Evolutionary conservation across 2,329 filamentous ascomycete genomes (phyloP).

Genomic region (Cucurbitaria berberidis): DNA sequence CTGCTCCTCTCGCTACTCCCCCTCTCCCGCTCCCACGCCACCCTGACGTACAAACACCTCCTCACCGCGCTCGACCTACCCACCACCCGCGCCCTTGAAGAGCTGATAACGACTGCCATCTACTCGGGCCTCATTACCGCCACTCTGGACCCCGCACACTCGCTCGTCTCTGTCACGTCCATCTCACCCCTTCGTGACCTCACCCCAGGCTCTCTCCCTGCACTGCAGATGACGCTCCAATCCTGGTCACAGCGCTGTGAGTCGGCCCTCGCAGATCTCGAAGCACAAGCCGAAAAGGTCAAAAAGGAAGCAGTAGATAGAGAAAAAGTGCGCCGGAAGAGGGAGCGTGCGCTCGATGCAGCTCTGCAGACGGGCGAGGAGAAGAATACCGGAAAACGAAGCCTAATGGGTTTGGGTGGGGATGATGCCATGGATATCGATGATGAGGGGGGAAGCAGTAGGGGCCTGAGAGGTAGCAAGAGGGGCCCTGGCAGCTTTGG

Average conservation of each 20-base stretch:
- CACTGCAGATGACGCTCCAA: conserved; percentile 70
- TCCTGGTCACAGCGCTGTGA: conserved; percentile 83
- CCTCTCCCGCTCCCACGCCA: conserved; percentile 69
- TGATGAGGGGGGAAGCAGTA: conserved; percentile 37
- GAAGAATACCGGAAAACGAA: conserved; percentile 35
- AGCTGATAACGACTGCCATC: conserved; percentile 83
- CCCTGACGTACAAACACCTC: conserved; percentile 75
- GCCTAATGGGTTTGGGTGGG: conserved; percentile 24
- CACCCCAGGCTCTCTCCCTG: conserved; percentile 71
- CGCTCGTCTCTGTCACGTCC: conserved; percentile 76
- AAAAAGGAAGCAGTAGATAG: conserved; percentile 54
- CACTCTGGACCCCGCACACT: conserved; percentile 79
- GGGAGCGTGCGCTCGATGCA: conserved; percentile 47
- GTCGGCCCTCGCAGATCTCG: conserved; percentile 74
- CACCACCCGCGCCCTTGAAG: conserved; percentile 75
- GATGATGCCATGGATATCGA: conserved; percentile 49
- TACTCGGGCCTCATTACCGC: conserved; percentile 83
- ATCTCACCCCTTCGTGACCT: conserved; percentile 88
- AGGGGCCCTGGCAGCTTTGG: conserved; percentile 35
- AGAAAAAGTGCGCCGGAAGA: conserved; percentile 52
- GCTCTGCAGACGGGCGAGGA: conserved; percentile 34
- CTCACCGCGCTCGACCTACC: conserved; percentile 70
- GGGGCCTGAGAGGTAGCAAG: conserved; percentile 37
- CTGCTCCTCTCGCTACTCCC: conserved; percentile 88
- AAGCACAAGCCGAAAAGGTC: conserved; percentile 74